A percentile compares a stretch with the other conserved stretches of the same genome.
Evolutionary conservation across 2,329 filamentous ascomycete genomes (phyloP).

Genomic region (Aspergillus latus): DNA sequence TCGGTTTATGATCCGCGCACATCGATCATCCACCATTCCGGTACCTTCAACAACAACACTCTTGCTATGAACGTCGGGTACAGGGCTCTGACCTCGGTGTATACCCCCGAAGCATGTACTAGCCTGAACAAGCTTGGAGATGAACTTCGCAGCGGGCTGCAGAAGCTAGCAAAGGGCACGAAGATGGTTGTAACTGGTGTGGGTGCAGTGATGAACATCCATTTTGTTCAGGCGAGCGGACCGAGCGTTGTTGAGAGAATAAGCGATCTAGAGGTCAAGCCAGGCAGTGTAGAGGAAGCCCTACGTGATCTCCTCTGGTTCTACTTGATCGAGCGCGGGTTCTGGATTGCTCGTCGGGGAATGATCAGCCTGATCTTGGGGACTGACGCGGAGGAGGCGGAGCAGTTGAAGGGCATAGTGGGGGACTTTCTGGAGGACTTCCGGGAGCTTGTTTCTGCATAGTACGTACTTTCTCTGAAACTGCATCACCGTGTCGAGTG

Average conservation of each 20-base stretch:
- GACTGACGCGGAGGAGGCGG: not conserved
- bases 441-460: not conserved
- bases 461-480: not conserved
- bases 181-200: not conserved
- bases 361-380: slow-evolving; percentile 10
- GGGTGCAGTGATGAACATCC: slow-evolving; percentile 7
- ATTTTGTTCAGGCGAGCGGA: not conserved
- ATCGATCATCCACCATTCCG: slow-evolving; percentile 52
- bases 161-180: slow-evolving; percentile 1
- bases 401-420: not conserved
- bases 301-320: slow-evolving; percentile 4
- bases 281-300: not conserved
- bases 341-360: slow-evolving; percentile 10
- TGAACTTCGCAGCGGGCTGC: not conserved
- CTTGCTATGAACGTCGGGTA: slow-evolving; percentile 51
- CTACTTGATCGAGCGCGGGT: slow-evolving; percentile 7
- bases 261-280: not conserved
- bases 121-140: slow-evolving; percentile 1
- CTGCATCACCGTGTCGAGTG: not conserved
- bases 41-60: slow-evolving; percentile 69
- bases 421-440: not conserved
- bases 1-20: slow-evolving; percentile 31
- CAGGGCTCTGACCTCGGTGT: not conserved
- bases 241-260: not conserved
- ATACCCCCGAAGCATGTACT: slow-evolving; percentile 1